Base-by-base conservation (phyloP, 2,329 filamentous ascomycete genomes). In the Podosphaera fusca region DNA sequence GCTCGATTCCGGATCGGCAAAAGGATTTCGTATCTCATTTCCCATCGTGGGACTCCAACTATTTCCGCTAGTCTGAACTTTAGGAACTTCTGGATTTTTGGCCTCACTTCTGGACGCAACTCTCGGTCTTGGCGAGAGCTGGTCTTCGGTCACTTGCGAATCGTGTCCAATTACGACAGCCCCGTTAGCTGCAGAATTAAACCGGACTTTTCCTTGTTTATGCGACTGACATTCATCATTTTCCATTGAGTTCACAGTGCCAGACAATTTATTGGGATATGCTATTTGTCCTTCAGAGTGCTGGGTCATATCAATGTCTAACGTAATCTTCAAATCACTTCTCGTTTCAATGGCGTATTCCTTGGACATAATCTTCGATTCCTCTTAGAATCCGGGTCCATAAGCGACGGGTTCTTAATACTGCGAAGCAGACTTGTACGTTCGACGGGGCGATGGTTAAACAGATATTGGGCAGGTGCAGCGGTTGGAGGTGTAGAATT, bases 11-110 rank as follows among this genome's bases (percentile, higher is more conserved):
- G 61, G 58, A 57, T 66, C 62, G 35, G 58, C 55, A 40, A 67
- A 65, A n/a, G 66, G 64, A 58, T 66, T 63, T 14, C 60, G 60
- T 31, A 56, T 63, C 56, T 66, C 64, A 35, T 40, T 60, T 38
- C 64, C 62, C 1, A 36, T 7, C 9, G 61, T 63, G 42, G 56
- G 59, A 47, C 59, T 60, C 47, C 61, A 12, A 50, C 47, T 21
- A 21, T 29, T 9, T 14, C 10, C 21, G 31, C 31, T 31, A 9
- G 29, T 8, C 14, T 50, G 10, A 6, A 12, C n/a, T 42, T 31
- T 50, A 10, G n/a, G 10, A 9, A 12, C 31, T 30, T 50, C 29
- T 34, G 6, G n/a, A 50, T n/a, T 30, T 34, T 21, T 21, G 21
- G 21, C 21, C 21, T 21, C 21, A 21, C 21, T 21, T 21, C 21